Base-by-base conservation (phyloP, 257 asterid species). In the Marsdenia floribunda region DNA sequence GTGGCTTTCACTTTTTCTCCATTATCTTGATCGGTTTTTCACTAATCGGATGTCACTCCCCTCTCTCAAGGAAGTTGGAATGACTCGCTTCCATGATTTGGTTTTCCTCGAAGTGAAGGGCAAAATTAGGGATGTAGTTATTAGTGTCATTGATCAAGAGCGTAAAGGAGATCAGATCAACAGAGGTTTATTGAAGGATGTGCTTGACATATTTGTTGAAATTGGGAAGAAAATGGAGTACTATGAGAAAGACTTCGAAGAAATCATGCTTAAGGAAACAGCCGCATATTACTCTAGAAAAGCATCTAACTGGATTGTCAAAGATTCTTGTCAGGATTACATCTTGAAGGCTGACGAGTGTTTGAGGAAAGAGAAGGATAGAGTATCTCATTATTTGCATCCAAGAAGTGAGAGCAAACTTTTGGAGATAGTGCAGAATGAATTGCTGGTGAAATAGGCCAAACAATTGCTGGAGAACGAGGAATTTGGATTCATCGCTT, bases 271-370 rank as follows among this genome's bases (percentile, higher is more conserved):
- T 40, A 53, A 61, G 3, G 91, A 79, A 18, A 81, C 93, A 12
- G 77, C 85, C 22, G 75, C 76, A 5, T 90, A 77, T 83, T 90
- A 90, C 76, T 88, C 89, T 72, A 63, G 86, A 44, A 88, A 88
- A 77, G 88, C 93, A 19, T 88, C 91, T 22, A 81, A 75, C 63
- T 90, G 93, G 93, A 82, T 88, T 19, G 76, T 76, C 60, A 79
- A 85, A 49, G 88, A 90, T 80, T 85, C 93, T 19, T 90, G 90
- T 79, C 89, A 90, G 16, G 91, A 81, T 67, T 90, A 88, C 75
- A 83, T 90, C 91, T 53, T 82, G 76, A 85, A 88, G 86, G 93
- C 73, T n/a, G 95, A 89, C 70, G 88, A 87, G 53, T 86, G 89
- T 75, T 80, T 87, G 84, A 83, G 75, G 57, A 77, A 75, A 79